phyloP scores from a whole-genome alignment of 73 alveolate genomes.

The Stentor coeruleus region DNA sequence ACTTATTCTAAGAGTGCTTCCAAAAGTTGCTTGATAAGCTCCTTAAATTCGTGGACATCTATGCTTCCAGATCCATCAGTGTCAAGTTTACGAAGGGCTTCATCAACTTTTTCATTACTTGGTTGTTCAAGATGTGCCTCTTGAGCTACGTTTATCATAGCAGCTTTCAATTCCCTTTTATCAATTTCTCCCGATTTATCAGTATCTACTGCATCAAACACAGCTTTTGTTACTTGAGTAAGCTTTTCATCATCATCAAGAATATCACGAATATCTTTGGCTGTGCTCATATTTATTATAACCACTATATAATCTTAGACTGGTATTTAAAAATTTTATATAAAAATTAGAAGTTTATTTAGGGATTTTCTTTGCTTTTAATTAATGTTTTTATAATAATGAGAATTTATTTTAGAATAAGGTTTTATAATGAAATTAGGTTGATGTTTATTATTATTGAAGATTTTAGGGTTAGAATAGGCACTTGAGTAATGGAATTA shows the following conservation, averaged over 20 bases:
- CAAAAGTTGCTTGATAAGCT: background rate
- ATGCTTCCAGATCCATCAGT: slow-evolving; percentile 24
- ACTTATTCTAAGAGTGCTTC: too few relatives aligned
- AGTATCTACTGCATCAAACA: background rate
- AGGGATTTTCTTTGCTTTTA: too few relatives aligned
- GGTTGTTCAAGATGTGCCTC: background rate
- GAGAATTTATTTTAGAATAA: too few relatives aligned
- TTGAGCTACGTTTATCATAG: background rate
- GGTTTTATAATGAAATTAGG: too few relatives aligned
- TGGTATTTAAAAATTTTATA: too few relatives aligned
- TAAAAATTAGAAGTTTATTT: too few relatives aligned
- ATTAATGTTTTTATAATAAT: too few relatives aligned
- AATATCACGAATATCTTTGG: background rate
- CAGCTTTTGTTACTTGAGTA: background rate
- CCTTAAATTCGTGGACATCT: slow-evolving; percentile 13
- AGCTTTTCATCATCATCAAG: background rate
- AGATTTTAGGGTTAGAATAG: too few relatives aligned
- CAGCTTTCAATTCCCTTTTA: background rate
- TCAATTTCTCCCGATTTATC: background rate
- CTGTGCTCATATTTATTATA: too few relatives aligned
- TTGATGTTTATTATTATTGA: too few relatives aligned
- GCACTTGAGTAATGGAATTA: too few relatives aligned
- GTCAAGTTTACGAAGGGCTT: background rate
- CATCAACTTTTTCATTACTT: background rate
- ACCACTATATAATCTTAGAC: too few relatives aligned